Base-by-base conservation (phyloP, 2,329 filamentous ascomycete species). In the Geosmithia flava region DNA sequence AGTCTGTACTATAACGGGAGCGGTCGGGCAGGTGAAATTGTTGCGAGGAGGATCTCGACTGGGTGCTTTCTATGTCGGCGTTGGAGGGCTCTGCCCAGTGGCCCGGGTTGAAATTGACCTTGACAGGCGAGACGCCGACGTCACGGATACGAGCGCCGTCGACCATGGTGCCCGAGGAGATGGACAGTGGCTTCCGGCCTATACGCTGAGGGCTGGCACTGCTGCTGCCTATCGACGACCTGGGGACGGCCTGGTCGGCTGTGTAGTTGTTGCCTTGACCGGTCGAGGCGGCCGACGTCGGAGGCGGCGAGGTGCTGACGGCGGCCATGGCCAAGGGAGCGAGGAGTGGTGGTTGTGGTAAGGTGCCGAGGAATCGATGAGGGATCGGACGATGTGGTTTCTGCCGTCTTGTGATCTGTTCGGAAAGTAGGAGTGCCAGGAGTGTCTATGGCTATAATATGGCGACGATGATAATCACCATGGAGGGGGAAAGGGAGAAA, bases 111-210 rank as follows among this genome's bases (percentile, higher is more conserved):
- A 75, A 71, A 55, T 74, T 77, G 48, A 80, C 68, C 49, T 66
- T 69, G 49, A 78, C 74, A 17, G 78, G 76, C 41, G 78, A 80
- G 27, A 72, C 66, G 29, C 77, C 76, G 16, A 70, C 68, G 46
- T 73, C 69, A 51, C 71, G 69, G 50, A 79, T 63, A 50, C 68
- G 66, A 20, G 72, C 67, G 19, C 68, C 67, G 46, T 66, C 65
- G 40, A 53, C 47, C 20, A 47, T 48, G 23, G 33, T 37, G 16
- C 17, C 11, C 13, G 54, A 50, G n/a, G 61, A 49, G 16, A 60
- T 53, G 27, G 65, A 58, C 37, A 70, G 53, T n/a, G 67, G 65
- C 49, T 67, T 69, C 49, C 64, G 56, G 37, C 52, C 48, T 29
- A 54, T 51, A 46, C 56, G 53, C 50, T 53, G 41, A 16, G 44